Base-by-base conservation (phyloP, 345 rosid genomes). In the Mangifera indica region DNA sequence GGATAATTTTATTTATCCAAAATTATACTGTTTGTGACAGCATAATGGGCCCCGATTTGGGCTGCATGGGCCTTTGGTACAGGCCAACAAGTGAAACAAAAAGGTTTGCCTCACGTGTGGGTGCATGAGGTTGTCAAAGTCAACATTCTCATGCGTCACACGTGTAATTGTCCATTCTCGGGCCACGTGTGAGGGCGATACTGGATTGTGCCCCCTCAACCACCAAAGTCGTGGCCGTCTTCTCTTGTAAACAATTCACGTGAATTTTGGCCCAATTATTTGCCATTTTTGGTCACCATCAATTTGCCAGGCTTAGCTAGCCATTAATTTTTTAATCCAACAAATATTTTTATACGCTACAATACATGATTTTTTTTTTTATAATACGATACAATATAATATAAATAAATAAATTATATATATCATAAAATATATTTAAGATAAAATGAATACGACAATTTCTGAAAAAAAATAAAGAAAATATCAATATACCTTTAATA, bases 81-180 rank as follows among this genome's bases (percentile, higher is more conserved):
- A 72, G 79, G 70, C 72, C 78, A 62, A 45, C 57, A 56, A 20
- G 58, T 79, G 73, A 70, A 78, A 26, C 62, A 64, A 17, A 22
- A 48, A 25, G 67, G 63, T 76, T 74, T 51, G 69, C 78, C 83
- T 69, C 90, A 77, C 88, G 88, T 82, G 86, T 51, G 89, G 82
- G 78, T 78, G 85, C 82, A 83, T 0, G 25, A 59, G 66, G 62
- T 57, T 26, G 76, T 71, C 78, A 73, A 74, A 63, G 80, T 77
- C 78, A 59, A 73, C 55, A 69, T 61, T 59, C 70, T 9, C 40
- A 1, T 22, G 44, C 63, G 69, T n/a, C 82, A 78, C 82, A 76
- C 82, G 84, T 79, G 87, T 61, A 62, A 14, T 7, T 73, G 80
- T 74, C 72, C 11, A 24, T 15, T 10, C 72, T 55, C 8, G 45